Evolutionary conservation across 768 basidiomycete species (phyloP), one percentile per base, ranked within the genome.

Genomic region (Inosperma sp.): DNA sequence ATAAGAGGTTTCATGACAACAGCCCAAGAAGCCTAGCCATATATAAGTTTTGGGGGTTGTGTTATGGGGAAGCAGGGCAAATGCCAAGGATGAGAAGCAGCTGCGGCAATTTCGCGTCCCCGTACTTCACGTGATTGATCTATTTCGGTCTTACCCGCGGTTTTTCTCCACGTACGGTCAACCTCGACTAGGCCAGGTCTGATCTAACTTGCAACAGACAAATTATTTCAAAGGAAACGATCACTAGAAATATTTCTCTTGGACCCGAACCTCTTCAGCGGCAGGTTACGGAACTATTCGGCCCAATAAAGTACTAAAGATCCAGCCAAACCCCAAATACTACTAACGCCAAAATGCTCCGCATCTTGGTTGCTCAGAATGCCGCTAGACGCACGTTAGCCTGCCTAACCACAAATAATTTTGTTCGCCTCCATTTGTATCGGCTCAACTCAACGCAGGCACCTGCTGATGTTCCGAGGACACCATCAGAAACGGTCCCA

Each of bases 51-150:
- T 39, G 7, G 12, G 4, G 17, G 36, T 13, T 4, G 14, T 37
- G 17, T 2, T 36, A 21, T 39, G 36, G 23, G 19, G 36, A 19
- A 3, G 19, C 23, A 19, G 17, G 4, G n/a, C n/a, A 36, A 19
- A 36, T 36, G 35, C 6, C 26, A 43, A 19, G 26, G 17, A 40
- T 10, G 7, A 17, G 29, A 35, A 51, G 14, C 35, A 42, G 29
- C 22, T 63, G 65, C 58, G 63, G 63, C 63, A 65, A 58, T 63
- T 66, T 60, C 47, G 62, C 63, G 58, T 17, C 42, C 42, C 42
- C 41, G 14, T 27, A 43, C 41, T 30, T 30, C 37, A 23, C 37
- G n/a, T n/a, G n/a, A n/a, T n/a, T n/a, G n/a, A n/a, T n/a, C n/a
- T n/a, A n/a, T n/a, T n/a, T n/a, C n/a, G n/a, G n/a, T n/a, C n/a